Percentiles rank a stretch among this genome's conserved stretches.
These are phyloP conservation scores for Sclerotinia minor DNA, from an alignment of 2,329 filamentous ascomycete species.

Conservation along the genomic window DNA sequence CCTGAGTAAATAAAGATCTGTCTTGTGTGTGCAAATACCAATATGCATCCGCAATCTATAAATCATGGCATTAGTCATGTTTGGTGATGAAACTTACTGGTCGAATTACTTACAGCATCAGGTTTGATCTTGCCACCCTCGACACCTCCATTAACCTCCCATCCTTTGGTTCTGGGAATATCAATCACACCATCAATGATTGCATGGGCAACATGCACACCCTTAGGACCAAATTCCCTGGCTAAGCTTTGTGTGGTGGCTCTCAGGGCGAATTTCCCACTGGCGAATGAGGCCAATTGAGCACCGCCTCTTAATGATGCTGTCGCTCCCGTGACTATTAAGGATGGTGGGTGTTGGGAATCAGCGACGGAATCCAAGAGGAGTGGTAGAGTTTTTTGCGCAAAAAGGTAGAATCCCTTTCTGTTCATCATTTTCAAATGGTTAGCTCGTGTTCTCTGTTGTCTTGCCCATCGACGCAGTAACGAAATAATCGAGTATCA, in stretches of 20 bases:
- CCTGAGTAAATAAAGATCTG: slow-evolving; percentile 75
- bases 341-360: slow-evolving; percentile 65
- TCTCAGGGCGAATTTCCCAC: slow-evolving; percentile 76
- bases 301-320: slow-evolving; percentile 74
- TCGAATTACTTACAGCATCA: slow-evolving; percentile 61
- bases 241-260: slow-evolving; percentile 74
- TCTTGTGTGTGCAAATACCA: slow-evolving; percentile 78
- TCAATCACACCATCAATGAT: slow-evolving; percentile 86
- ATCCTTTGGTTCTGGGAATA: slow-evolving; percentile 66
- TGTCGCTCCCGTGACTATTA: slow-evolving; percentile 87
- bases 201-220: slow-evolving; percentile 79
- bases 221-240: slow-evolving; percentile 79
- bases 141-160: slow-evolving; percentile 47
- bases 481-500: too few species aligned
- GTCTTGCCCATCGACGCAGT: too few species aligned
- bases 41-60: slow-evolving; percentile 82
- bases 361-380: slow-evolving; percentile 61
- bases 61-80: background rate
- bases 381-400: slow-evolving; percentile 68
- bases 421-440: slow-evolving; percentile 23
- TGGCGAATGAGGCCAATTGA: slow-evolving; percentile 68
- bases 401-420: slow-evolving; percentile 71
- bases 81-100: background rate
- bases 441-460: slow-evolving; percentile 14
- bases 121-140: slow-evolving; percentile 67